Evolutionary conservation across 192 early-diverging fungal genomes (phyloP).

Genomic region (Podila clonocystis): DNA sequence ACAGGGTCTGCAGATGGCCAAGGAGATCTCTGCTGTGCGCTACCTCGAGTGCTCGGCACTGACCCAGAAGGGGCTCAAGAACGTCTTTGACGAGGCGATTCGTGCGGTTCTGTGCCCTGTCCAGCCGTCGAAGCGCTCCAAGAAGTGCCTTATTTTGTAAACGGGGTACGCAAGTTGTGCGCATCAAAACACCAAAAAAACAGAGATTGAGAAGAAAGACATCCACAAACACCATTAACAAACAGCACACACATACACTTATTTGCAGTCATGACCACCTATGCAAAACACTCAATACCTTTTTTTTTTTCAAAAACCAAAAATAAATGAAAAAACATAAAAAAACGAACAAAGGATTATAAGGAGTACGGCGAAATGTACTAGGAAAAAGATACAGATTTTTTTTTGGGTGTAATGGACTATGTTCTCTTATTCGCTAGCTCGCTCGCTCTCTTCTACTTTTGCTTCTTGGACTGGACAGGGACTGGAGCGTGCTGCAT

Average conservation of each 20-base stretch:
- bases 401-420: no score
- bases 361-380: no score
- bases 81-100: conserved; percentile 99
- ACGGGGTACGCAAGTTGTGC: not conserved
- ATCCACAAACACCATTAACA: no score
- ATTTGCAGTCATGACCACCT: no score
- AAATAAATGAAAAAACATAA: no score
- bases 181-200: no score
- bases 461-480: conserved; percentile 21
- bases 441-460: not conserved
- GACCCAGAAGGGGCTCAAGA: conserved; percentile 97
- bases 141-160: conserved; percentile 84
- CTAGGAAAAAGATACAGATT: no score
- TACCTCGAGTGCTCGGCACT: conserved; percentile 98
- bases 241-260: no score
- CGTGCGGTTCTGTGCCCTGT: conserved; percentile 88
- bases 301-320: no score
- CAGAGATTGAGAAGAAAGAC: no score
- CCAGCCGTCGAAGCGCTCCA: conserved; percentile 67
- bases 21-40: conserved; percentile 89
- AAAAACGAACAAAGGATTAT: no score
- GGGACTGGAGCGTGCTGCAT: not conserved
- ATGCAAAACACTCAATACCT: no score
- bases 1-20: conserved; percentile 89
- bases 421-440: not conserved